Evolutionary conservation across 768 basidiomycete species (phyloP).

Genomic region (Scleroderma citrinum): DNA sequence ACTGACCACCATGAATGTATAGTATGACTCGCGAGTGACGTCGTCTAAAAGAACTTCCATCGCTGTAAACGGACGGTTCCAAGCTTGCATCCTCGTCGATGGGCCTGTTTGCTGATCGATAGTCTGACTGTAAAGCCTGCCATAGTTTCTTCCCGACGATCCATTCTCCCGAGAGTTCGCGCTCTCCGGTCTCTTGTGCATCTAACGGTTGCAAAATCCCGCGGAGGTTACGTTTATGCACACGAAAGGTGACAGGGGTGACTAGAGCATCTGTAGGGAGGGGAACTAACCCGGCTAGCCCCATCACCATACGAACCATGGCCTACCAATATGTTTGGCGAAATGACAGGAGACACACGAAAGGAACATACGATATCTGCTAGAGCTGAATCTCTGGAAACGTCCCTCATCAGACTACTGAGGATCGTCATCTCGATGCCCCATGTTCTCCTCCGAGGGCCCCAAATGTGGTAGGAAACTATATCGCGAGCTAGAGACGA

Average conservation of each 20-base stretch:
- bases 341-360: not conserved
- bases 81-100: slow-evolving; percentile 13
- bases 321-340: slow-evolving; percentile 26
- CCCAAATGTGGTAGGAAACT: slow-evolving; percentile 73
- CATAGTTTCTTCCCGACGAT: slow-evolving; percentile 91
- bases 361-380: slow-evolving; percentile 67
- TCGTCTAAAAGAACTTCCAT: slow-evolving; percentile 10
- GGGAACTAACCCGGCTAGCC: slow-evolving; percentile 75
- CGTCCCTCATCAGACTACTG: slow-evolving; percentile 78
- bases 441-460: slow-evolving; percentile 88
- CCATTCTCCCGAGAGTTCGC: slow-evolving; percentile 94
- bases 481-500: slow-evolving; percentile 55
- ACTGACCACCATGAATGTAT: slow-evolving; percentile 86
- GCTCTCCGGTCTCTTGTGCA: slow-evolving; percentile 61
- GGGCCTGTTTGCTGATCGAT: slow-evolving; percentile 45
- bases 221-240: slow-evolving; percentile 62
- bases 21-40: slow-evolving; percentile 79
- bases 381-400: slow-evolving; percentile 73
- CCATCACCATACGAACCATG: slow-evolving; percentile 59
- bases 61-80: slow-evolving; percentile 15
- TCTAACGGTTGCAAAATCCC: slow-evolving; percentile 80
- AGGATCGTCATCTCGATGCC: slow-evolving; percentile 92
- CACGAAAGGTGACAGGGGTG: slow-evolving; percentile 89
- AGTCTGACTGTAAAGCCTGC: slow-evolving; percentile 79
- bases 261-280: slow-evolving; percentile 89